phyloP scores from a whole-genome alignment of 257 asterid species.

The Solanum pimpinellifolium region DNA sequence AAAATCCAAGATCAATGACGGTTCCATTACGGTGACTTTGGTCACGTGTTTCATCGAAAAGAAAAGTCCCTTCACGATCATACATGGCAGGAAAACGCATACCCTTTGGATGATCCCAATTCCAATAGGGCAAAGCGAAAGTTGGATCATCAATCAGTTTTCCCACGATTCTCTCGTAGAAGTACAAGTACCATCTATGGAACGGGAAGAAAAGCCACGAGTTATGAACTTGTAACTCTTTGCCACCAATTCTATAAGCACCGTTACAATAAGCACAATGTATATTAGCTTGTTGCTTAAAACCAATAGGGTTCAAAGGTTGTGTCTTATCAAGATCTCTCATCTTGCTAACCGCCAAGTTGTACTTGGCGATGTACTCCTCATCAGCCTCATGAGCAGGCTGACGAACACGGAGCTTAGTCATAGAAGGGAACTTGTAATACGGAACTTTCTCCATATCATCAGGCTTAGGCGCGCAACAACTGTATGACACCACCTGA shows the following conservation, averaged over 20 bases:
- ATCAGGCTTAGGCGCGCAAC: not conserved
- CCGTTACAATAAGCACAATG: constrained; percentile 12
- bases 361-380: not conserved
- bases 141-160: constrained; percentile 3
- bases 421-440: not conserved
- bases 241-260: not conserved
- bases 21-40: not conserved
- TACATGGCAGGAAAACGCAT: constrained; percentile 5
- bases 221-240: not conserved
- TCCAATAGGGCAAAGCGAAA: not conserved
- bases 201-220: constrained; percentile 1
- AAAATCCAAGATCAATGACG: not conserved
- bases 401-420: not conserved
- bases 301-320: not conserved
- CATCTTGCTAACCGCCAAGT: not conserved
- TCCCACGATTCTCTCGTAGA: constrained; percentile 4
- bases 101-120: constrained; percentile 1
- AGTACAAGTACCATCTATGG: constrained; percentile 19
- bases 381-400: not conserved
- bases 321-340: not conserved
- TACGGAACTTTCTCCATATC: not conserved
- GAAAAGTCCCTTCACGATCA: not conserved
- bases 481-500: not conserved
- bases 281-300: constrained; percentile 1
- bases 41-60: constrained; percentile 5